Evolutionary conservation across 2,329 filamentous ascomycete genomes (phyloP), one percentile per base, ranked within the genome.

Genomic region (Ophiostoma himal-ulmi): DNA sequence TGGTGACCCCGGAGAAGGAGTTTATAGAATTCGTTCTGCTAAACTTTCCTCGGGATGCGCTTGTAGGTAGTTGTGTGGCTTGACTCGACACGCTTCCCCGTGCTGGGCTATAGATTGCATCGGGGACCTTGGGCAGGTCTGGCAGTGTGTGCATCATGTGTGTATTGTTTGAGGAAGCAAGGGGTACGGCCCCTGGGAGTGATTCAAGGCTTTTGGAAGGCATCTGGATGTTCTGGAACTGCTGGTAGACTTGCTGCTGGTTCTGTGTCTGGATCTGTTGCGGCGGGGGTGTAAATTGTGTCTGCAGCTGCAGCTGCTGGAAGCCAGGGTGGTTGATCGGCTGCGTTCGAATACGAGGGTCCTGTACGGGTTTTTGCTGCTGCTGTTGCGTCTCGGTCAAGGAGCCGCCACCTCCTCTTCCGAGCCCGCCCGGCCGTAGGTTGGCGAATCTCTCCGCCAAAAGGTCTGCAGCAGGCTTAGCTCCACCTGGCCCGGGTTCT

Each of bases 51-150:
- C 89, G 83, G 1, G 89, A 85, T 3, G 86, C 88, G 74, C 86
- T 89, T 34, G 89, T 83, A 0, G 90, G 90, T 2, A 89, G 83
- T 57, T 88, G 84, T 10, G 90, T 85, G 34, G 86, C 84, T 72
- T 89, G 88, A 34, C 85, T 87, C 3, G 89, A 88, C 5, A 89
- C 83, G 70, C 88, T 90, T 37, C 91, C 91, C 44, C 90, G 84
- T 1, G 89, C 89, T n/a, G 91, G 91, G 75, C 88, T 93, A 76
- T 93, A 94, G 4, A 91, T 91, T 8, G 91, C 89, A 75, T 89
- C 89, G 1, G 91, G 91, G 65, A 89, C 80, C 77, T 90, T 91
- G 13, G 91, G 91, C 76, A 93, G 80, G 20, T 82, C 82, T 13
- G 85, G 83, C 8, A 86, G 77, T n/a, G 70, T 17, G 11, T 71